Evolutionary conservation across 1,139 yeast species (phyloP), one percentile per base, ranked within the genome.

Genomic region (Scheffersomyces stambukii): DNA sequence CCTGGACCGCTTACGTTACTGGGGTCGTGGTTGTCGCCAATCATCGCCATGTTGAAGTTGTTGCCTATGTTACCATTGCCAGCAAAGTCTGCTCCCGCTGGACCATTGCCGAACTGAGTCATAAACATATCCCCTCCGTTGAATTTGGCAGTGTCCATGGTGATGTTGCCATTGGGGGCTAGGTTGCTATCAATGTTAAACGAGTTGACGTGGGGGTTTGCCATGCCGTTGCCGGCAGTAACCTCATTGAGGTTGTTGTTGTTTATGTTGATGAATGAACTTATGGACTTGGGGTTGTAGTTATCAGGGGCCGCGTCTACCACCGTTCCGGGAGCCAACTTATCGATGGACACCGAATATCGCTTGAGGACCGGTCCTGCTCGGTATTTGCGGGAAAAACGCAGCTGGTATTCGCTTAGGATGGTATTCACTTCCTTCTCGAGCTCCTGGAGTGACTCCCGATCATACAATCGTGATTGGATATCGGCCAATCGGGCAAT

Each of bases 251-350:
- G 19, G n/a, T 19, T 21, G 13, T 12, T 12, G 12, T 26, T 25
- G 17, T 28, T 22, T 12, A 52, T 41, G 23, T 45, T 50, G 23
- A 57, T 42, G 24, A 53, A 45, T 5, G 63, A 38, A 27, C 46
- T 48, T 18, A 60, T 51, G 50, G 54, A 57, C 27, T 46, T 40
- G 2, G 63, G 71, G 36, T 66, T 53, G 38, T 67, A 67, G 29
- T 53, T 52, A 2, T 42, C 54, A 1, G 73, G 73, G 1, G 72
- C 74, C 20, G 41, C 33, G 3, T 42, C 42, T 4, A 64, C 60
- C 22, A 37, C 35, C 4, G 48, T 31, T 14, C 41, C 42, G 4
- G 47, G 41, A 9, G 45, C 44, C 19, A 57, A 35, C 23, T 45
- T 45, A 8, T 35, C 37, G 9, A 49, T 41, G 0, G 51, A 47